These are phyloP conservation scores for Stropharia rugosoannulata DNA, from an alignment of 768 basidiomycete genomes.

Conservation along the genomic window DNA sequence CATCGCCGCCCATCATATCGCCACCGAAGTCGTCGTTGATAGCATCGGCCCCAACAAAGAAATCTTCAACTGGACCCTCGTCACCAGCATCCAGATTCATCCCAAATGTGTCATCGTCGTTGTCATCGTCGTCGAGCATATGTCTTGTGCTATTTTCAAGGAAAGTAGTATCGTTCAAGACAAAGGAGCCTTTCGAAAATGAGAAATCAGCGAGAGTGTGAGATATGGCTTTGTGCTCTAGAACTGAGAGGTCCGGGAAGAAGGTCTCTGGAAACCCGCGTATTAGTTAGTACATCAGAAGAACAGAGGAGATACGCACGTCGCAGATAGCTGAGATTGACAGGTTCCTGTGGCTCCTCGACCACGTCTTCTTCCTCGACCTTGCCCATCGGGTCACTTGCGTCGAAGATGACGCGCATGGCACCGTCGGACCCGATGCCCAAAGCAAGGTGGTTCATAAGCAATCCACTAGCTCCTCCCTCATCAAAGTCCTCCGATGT, in stretches of 20 bases:
- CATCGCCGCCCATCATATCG: conserved; percentile 36
- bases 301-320: conserved; percentile 36
- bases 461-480: conserved; percentile 90
- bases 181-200: conserved; percentile 68
- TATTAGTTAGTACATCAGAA: conserved; percentile 8
- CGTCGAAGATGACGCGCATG: conserved; percentile 93
- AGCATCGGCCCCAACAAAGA: conserved; percentile 41
- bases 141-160: conserved; percentile 53
- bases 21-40: conserved; percentile 37
- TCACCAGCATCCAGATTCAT: conserved; percentile 20
- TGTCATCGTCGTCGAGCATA: conserved; percentile 45
- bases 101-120: conserved; percentile 40
- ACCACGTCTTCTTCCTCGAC: conserved; percentile 76
- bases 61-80: conserved; percentile 25
- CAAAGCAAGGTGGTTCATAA: conserved; percentile 93
- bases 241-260: conserved; percentile 62
- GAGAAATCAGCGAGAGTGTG: conserved; percentile 80
- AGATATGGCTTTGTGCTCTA: conserved; percentile 75
- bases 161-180: conserved; percentile 62
- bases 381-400: conserved; percentile 84
- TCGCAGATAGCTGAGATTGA: conserved; percentile 64
- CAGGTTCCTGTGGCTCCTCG: conserved; percentile 66
- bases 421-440: conserved; percentile 78
- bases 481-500: conserved; percentile 99
- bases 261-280: conserved; percentile 51